Percentiles rank a stretch among this genome's conserved stretches.
phyloP scores from a whole-genome alignment of 2,329 filamentous ascomycete genomes.

The Aschersonia sp. region DNA sequence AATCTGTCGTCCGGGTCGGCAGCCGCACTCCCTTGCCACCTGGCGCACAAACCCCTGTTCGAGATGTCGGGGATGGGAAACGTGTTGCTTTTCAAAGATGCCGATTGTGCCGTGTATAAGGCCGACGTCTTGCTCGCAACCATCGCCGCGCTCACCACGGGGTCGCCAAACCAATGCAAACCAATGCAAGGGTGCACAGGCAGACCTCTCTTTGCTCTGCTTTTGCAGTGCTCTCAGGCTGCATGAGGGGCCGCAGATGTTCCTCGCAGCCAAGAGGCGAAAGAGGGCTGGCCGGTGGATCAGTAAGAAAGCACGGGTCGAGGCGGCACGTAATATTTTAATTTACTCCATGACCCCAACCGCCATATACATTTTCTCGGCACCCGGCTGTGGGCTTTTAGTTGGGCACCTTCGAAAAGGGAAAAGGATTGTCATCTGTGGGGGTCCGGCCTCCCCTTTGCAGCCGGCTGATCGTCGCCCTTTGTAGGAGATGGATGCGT shows the following conservation, averaged over 20 bases:
- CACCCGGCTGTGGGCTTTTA: no score
- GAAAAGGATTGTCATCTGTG: neutral
- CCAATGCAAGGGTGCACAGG: neutral
- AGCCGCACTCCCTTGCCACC: neutral
- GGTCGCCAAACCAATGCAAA: neutral
- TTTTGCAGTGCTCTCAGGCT: no score
- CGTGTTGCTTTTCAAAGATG: neutral
- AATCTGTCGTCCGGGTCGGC: no score
- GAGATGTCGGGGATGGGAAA: neutral
- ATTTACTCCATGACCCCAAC: neutral
- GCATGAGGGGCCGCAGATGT: neutral
- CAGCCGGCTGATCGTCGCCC: no score
- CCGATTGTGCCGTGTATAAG: neutral
- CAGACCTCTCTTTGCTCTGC: neutral
- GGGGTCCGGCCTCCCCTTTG: no score
- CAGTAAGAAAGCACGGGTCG: neutral
- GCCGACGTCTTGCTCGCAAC: neutral
- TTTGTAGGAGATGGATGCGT: neutral
- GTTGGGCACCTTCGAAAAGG: neutral
- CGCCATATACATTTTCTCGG: no score
- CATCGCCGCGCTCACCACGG: neutral
- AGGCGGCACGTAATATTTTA: neutral
- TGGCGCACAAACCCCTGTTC: neutral
- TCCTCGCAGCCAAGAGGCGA: neutral
- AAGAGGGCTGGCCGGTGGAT: neutral